Evolutionary conservation across 2,329 filamentous ascomycete species (phyloP).

Genomic region (Aspergillus thermomutatus): DNA sequence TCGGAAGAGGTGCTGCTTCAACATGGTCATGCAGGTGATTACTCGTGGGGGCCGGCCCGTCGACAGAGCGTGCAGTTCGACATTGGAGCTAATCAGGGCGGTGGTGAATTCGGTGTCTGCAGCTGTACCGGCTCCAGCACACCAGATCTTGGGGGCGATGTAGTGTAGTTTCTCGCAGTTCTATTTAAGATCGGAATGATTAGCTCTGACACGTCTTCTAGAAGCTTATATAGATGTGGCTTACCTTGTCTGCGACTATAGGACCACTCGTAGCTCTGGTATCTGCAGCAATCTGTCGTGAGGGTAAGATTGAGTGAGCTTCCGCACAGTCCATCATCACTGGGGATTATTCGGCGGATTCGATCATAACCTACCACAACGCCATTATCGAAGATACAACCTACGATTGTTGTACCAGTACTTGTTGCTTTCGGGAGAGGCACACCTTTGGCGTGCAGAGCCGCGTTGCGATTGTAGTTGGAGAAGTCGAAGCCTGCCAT

Average conservation of each 20-base stretch:
- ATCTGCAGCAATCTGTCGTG: slow-evolving; percentile 82
- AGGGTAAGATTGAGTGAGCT: slow-evolving; percentile 18
- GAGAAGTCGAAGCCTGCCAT: slow-evolving; percentile 99
- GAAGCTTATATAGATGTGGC: slow-evolving; percentile 1
- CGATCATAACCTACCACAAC: slow-evolving; percentile 68
- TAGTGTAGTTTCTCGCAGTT: slow-evolving; percentile 99
- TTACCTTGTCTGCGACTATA: slow-evolving; percentile 95
- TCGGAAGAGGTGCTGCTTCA: slow-evolving; percentile 98
- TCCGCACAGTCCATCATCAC: slow-evolving; percentile 5
- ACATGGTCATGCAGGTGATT: slow-evolving; percentile 98
- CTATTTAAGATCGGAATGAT: slow-evolving; percentile 36
- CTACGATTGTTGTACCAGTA: slow-evolving; percentile 98
- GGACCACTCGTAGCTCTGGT: slow-evolving; percentile 95
- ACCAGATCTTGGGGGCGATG: slow-evolving; percentile 98
- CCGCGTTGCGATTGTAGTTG: slow-evolving; percentile 99
- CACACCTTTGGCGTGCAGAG: slow-evolving; percentile 88
- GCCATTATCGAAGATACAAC: slow-evolving; percentile 92
- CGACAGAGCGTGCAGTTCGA: slow-evolving; percentile 94
- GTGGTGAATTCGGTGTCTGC: slow-evolving; percentile 99
- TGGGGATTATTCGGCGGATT: neutral
- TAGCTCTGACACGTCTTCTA: neutral
- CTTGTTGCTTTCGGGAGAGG: slow-evolving; percentile 96
- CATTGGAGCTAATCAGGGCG: slow-evolving; percentile 94
- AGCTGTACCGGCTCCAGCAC: slow-evolving; percentile 93
- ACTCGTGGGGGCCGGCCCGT: slow-evolving; percentile 96